Percentiles rank a stretch among this genome's conserved stretches.
These are phyloP conservation scores for Euclidium syriacum DNA, from an alignment of 345 rosid species.

Conservation along the genomic window DNA sequence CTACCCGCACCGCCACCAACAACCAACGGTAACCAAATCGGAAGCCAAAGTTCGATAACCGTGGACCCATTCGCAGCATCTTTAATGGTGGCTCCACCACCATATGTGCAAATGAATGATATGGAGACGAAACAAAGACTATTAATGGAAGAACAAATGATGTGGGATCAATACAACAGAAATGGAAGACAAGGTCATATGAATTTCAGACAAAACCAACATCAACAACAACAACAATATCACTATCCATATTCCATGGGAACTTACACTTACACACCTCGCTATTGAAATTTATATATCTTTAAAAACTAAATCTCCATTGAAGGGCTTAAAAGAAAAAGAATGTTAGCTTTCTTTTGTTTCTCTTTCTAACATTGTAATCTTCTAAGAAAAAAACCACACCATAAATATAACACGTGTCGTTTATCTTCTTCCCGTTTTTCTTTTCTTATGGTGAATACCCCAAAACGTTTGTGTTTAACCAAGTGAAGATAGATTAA, in stretches of 20 bases:
- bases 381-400: no score
- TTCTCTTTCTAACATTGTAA: not conserved
- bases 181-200: slow-evolving; percentile 54
- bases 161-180: slow-evolving; percentile 61
- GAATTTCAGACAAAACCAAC: slow-evolving; percentile 19
- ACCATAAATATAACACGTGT: no score
- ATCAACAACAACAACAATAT: not conserved
- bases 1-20: slow-evolving; percentile 38
- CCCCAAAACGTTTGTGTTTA: no score
- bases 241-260: slow-evolving; percentile 21
- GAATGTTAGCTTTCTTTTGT: not conserved
- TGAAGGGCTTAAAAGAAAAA: not conserved
- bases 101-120: slow-evolving; percentile 63
- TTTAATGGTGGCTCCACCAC: slow-evolving; percentile 47
- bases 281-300: not conserved
- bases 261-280: slow-evolving; percentile 21
- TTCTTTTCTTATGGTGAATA: no score
- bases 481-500: no score
- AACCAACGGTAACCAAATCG: slow-evolving; percentile 16
- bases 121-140: slow-evolving; percentile 58
- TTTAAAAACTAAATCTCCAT: not conserved
- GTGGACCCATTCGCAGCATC: slow-evolving; percentile 64
- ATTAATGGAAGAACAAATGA: slow-evolving; percentile 56
- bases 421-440: no score
- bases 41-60: slow-evolving; percentile 7